Evolutionary conservation across 257 asterid species (phyloP).

Genomic region (Handroanthus guayacan): DNA sequence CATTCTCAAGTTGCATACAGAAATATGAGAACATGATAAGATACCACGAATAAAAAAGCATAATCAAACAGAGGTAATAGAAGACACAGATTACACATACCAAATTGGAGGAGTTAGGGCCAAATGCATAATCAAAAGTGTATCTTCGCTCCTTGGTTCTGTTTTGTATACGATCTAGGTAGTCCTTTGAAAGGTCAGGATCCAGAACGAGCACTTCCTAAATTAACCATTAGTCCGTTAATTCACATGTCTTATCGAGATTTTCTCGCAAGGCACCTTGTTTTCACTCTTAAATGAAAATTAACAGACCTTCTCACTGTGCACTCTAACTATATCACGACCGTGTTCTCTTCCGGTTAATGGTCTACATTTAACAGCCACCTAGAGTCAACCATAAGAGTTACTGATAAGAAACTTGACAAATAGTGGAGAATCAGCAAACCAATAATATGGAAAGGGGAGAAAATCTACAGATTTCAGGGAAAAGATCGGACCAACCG

Average conservation of each 20-base stretch:
- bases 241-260: conserved; percentile 33
- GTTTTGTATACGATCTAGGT: conserved; percentile 80
- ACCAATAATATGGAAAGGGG: background rate
- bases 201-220: conserved; percentile 90
- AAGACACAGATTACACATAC: conserved; percentile 46
- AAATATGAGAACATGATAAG: background rate
- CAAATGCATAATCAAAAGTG: conserved; percentile 86
- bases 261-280: conserved; percentile 9
- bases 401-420: conserved; percentile 5
- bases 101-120: conserved; percentile 69
- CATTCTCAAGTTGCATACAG: background rate
- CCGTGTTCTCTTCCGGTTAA: conserved; percentile 70
- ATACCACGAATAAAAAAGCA: background rate
- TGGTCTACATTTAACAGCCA: conserved; percentile 96
- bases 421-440: conserved; percentile 8
- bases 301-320: conserved; percentile 66
- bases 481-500: conserved; percentile 51
- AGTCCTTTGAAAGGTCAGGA: conserved; percentile 93
- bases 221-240: conserved; percentile 41
- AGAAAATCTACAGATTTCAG: conserved; percentile 12
- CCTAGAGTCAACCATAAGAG: conserved; percentile 50
- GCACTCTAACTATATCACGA: conserved; percentile 80
- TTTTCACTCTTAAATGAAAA: conserved; percentile 20
- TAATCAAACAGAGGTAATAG: background rate
- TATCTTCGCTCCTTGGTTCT: conserved; percentile 84